phyloP scores from a whole-genome alignment of 169 alveolate species.

The Eimeria mitis region DNA sequence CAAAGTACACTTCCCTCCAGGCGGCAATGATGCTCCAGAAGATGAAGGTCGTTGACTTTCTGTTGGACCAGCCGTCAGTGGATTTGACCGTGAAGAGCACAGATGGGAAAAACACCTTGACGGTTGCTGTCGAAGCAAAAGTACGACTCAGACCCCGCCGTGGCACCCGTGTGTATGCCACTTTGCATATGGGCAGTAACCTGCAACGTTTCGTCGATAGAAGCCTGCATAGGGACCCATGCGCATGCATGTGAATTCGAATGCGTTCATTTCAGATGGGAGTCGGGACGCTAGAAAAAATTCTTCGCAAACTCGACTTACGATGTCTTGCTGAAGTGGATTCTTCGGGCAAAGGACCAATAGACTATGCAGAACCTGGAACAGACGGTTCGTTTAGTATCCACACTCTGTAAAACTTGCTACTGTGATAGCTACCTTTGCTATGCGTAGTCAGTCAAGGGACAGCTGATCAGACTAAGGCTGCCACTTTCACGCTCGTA shows the following conservation, averaged over 20 bases:
- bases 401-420: not conserved
- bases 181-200: not conserved
- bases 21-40: conserved; percentile 81
- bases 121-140: conserved; percentile 58
- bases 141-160: conserved; percentile 1
- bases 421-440: too few relatives aligned
- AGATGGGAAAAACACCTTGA: conserved; percentile 60
- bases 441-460: not conserved
- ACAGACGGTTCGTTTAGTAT: conserved; percentile 46
- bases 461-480: not conserved
- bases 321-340: conserved; percentile 60
- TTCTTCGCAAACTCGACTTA: conserved; percentile 49
- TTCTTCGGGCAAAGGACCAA: conserved; percentile 69
- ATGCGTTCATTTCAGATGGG: conserved; percentile 12
- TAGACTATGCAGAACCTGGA: conserved; percentile 66
- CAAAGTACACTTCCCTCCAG: conserved; percentile 79
- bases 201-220: not conserved
- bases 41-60: conserved; percentile 77
- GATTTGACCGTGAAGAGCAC: conserved; percentile 77
- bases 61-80: conserved; percentile 72
- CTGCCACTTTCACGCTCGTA: not conserved
- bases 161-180: not conserved
- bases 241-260: not conserved
- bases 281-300: conserved; percentile 34
- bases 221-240: not conserved